Conservation (phyloP, 495 filamentous ascomycete species). For the Aspergillus carlsbadensis region DNA sequence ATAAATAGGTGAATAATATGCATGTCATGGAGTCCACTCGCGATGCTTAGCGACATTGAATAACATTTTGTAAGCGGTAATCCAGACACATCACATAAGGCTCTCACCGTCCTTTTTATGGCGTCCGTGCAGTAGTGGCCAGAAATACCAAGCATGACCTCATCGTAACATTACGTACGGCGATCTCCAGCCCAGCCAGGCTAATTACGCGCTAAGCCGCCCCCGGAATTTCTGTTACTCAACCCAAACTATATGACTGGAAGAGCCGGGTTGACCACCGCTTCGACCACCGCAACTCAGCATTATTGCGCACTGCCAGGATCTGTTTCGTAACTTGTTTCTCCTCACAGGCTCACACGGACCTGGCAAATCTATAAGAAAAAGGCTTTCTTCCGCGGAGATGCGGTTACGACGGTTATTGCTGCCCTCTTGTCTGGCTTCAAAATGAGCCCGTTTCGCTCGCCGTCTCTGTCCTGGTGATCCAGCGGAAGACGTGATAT, state of each 20-base stretch:
- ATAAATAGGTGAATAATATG: not conserved
- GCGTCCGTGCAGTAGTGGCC: not conserved
- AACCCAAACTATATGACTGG: slow-evolving; percentile 40
- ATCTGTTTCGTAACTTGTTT: not conserved
- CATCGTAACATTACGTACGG: slow-evolving; percentile 17
- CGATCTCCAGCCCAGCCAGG: not conserved
- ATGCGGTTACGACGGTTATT: slow-evolving; percentile 1
- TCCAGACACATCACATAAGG: not conserved
- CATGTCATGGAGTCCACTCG: no score
- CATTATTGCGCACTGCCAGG: not conserved
- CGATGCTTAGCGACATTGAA: no score
- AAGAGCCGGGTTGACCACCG: slow-evolving; percentile 11
- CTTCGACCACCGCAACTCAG: not conserved
- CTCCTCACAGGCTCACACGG: not conserved
- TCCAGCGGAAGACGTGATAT: not conserved
- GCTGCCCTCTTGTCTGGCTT: not conserved
- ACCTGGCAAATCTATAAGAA: not conserved
- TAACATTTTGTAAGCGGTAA: no score
- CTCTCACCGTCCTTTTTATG: not conserved
- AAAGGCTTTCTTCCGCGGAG: slow-evolving; percentile 4
- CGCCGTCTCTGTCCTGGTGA: not conserved
- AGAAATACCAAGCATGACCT: slow-evolving; percentile 5
- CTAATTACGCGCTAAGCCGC: slow-evolving; percentile 21
- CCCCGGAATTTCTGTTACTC: slow-evolving; percentile 42
- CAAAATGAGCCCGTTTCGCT: slow-evolving; percentile 2